phyloP scores from a whole-genome alignment of 1,284 basidiomycete species.

The Mixia osmundae region DNA sequence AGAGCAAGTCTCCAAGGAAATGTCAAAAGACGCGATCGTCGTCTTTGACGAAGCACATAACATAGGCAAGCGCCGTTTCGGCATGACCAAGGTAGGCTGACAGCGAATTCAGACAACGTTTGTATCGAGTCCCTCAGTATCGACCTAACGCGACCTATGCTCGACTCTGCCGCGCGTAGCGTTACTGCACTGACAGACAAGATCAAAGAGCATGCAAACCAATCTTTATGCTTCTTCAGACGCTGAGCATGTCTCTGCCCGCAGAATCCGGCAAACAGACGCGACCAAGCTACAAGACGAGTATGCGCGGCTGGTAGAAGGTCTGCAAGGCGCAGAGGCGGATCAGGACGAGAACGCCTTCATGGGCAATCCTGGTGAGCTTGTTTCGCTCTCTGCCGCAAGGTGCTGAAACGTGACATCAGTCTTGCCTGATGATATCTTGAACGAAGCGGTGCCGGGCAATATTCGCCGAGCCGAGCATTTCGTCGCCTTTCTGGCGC shows the following conservation, averaged over 20 bases:
- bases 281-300: conserved; percentile 88
- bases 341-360: conserved; percentile 53
- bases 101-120: conserved; percentile 51
- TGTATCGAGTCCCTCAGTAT: conserved; percentile 97
- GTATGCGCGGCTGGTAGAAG: conserved; percentile 88
- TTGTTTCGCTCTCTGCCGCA: neutral
- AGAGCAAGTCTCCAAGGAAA: conserved; percentile 91
- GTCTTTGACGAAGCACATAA: conserved; percentile 99
- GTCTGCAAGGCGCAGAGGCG: conserved; percentile 35
- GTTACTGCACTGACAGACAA: conserved; percentile 68
- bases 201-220: conserved; percentile 26
- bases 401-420: conserved; percentile 9
- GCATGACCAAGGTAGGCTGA: neutral
- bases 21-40: conserved; percentile 93
- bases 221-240: neutral
- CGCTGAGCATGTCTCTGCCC: neutral
- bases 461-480: conserved; percentile 98
- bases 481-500: conserved; percentile 92
- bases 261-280: conserved; percentile 77
- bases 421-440: conserved; percentile 83
- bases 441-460: conserved; percentile 87
- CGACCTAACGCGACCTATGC: conserved; percentile 93
- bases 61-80: conserved; percentile 42
- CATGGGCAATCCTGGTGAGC: conserved; percentile 63
- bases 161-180: conserved; percentile 80